Evolutionary conservation across 2,329 filamentous ascomycete species (phyloP), one percentile per base, ranked within the genome.

Genomic region (Cladosporium sp.): DNA sequence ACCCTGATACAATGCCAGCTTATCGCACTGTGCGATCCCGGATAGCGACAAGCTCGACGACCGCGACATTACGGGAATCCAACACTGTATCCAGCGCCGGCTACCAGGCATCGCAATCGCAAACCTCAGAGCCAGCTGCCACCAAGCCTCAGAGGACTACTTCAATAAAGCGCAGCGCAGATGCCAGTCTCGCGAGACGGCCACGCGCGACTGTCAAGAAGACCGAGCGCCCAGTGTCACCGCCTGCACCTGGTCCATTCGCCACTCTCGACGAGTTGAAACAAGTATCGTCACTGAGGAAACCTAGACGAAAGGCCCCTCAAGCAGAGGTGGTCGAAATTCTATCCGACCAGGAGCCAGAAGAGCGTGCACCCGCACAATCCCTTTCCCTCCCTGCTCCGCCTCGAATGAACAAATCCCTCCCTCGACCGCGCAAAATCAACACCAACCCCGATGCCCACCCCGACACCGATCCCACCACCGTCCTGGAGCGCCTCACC

Each of bases 401-500:
- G 29, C 60, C 62, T 6, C 52, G 55, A 11, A 66, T 64, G 62
- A 43, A 49, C 11, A 53, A 53, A 29, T 56, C 56, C 11, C 53
- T 67, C 2, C 64, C 65, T 8, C 51, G 59, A 1, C 62, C 61
- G 11, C 53, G 38, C 45, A 59, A 52, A 52, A 48, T 18, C 39
- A 58, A 42, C 40, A 33, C 25, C 13, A 22, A 15, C 41, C 43
- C 55, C 18, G 56, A 63, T 7, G 43, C 53, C 7, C 54, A 69
- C 20, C 61, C 70, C 15, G 62, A 62, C 22, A 72, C 70, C 1
- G 71, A 76, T 53, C 74, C 74, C 3, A 59, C 65, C 6, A 63
- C 69, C n/a, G 73, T 77, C 2, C 58, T 76, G 25, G 62, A 65
- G 16, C 69, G 69, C n/a, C 62, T 76, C 15, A 64, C 67, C 36